Evolutionary conservation across 805 yeast genomes (phyloP).

Genomic region (Tetrapisispora pingtungensis): DNA sequence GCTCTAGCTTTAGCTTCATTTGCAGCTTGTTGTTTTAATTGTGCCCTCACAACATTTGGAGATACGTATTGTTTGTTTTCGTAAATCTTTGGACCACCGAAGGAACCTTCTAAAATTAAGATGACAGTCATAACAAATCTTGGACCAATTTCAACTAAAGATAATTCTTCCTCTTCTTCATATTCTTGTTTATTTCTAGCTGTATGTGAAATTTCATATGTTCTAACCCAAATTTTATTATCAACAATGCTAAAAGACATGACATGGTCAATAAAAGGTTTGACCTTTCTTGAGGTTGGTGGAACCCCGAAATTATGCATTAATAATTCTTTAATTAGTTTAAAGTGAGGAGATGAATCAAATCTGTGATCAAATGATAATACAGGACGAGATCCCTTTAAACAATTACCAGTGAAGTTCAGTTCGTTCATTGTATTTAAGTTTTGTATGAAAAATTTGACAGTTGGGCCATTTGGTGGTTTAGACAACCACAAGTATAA

Average conservation of each 20-base stretch:
- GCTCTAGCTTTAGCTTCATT: constrained; percentile 66
- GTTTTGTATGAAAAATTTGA: constrained; percentile 88
- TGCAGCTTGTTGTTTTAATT: constrained; percentile 69
- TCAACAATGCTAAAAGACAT: constrained; percentile 89
- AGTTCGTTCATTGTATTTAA: constrained; percentile 93
- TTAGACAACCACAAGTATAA: constrained; percentile 89
- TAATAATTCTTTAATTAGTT: constrained; percentile 73
- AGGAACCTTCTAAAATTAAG: constrained; percentile 88
- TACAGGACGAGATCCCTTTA: constrained; percentile 90
- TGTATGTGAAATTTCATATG: constrained; percentile 73
- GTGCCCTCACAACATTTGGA: constrained; percentile 92
- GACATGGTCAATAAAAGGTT: constrained; percentile 93
- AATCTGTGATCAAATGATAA: constrained; percentile 80
- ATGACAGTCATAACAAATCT: constrained; percentile 88
- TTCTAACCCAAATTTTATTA: constrained; percentile 90
- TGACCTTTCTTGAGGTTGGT: constrained; percentile 80
- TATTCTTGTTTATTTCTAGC: constrained; percentile 44
- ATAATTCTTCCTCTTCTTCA: constrained; percentile 48
- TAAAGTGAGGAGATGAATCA: constrained; percentile 56
- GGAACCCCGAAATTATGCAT: constrained; percentile 89
- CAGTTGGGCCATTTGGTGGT: constrained; percentile 96
- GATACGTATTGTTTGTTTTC: constrained; percentile 95
- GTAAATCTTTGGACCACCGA: constrained; percentile 94
- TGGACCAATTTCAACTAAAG: constrained; percentile 92
- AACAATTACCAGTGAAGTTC: constrained; percentile 92